phyloP scores from a whole-genome alignment of 2,329 filamentous ascomycete genomes.

The Epichloe elymi region DNA sequence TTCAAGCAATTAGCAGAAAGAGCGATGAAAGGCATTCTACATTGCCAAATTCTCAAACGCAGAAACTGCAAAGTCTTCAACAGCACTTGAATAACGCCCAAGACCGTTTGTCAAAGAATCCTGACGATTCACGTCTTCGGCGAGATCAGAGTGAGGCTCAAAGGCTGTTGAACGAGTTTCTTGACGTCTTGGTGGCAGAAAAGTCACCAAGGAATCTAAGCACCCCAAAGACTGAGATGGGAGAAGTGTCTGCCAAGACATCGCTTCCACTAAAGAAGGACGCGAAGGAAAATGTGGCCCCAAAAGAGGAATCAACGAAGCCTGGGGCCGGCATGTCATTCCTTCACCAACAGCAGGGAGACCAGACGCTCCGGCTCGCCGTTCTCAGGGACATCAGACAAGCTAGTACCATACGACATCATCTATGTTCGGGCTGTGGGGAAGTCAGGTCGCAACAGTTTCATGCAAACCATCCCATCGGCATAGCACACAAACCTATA shows the following conservation, averaged over 20 bases:
- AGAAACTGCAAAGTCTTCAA: conserved; percentile 15
- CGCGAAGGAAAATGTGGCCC: conserved; percentile 1
- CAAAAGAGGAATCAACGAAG: neutral
- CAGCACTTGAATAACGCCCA: conserved; percentile 14
- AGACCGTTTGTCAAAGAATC: conserved; percentile 12
- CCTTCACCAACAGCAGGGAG: neutral
- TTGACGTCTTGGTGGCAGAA: conserved; percentile 10
- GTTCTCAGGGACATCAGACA: conserved; percentile 10
- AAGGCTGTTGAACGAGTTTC: conserved; percentile 14
- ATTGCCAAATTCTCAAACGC: neutral
- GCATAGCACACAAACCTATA: conserved; percentile 10
- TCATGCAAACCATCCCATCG: conserved; percentile 21
- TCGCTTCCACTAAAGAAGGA: conserved; percentile 1
- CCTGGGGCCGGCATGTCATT: neutral
- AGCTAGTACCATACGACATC: conserved; percentile 12
- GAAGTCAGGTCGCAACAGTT: conserved; percentile 21
- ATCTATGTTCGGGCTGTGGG: conserved; percentile 25
- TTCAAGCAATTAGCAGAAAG: neutral
- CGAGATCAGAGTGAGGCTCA: conserved; percentile 15
- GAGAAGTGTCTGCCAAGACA: conserved; percentile 5
- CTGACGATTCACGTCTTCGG: conserved; percentile 12
- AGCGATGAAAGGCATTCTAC: neutral
- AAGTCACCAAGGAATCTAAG: neutral
- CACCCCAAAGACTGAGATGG: neutral
- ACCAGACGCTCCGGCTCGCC: neutral